Evolutionary conservation across 169 alveolate genomes (phyloP).

Genomic region (Plasmodium cynomolgi): DNA sequence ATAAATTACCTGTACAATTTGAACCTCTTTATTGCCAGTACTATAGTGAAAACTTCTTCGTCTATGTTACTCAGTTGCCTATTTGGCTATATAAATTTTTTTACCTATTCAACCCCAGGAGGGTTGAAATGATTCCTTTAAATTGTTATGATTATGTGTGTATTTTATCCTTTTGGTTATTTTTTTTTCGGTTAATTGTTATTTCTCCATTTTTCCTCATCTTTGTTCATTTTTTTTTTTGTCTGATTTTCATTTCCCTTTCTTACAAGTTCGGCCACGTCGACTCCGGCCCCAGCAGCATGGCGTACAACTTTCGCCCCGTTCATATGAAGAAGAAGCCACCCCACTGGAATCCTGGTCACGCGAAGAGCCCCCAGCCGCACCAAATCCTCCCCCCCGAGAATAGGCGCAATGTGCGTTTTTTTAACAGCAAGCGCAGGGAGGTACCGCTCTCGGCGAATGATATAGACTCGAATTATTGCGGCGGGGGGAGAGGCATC

Average conservation of each 20-base stretch:
- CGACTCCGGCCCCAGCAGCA: neutral
- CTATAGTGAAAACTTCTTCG: slow-evolving; percentile 54
- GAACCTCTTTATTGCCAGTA: slow-evolving; percentile 80
- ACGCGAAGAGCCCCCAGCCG: neutral
- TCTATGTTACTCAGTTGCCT: slow-evolving; percentile 32
- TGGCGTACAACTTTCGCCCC: slow-evolving; percentile 36
- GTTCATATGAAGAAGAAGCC: neutral
- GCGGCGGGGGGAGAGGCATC: neutral
- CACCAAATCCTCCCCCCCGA: neutral
- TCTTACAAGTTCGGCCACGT: slow-evolving; percentile 55
- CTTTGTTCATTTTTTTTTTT: slow-evolving; percentile 56
- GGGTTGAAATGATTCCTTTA: slow-evolving; percentile 28
- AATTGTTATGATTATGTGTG: slow-evolving; percentile 52
- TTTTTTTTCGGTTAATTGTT: slow-evolving; percentile 48
- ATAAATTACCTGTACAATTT: slow-evolving; percentile 79
- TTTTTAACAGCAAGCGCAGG: slow-evolving; percentile 14
- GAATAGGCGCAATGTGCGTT: slow-evolving; percentile 25
- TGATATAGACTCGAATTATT: slow-evolving; percentile 50
- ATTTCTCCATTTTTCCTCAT: slow-evolving; percentile 41
- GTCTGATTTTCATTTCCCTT: slow-evolving; percentile 57
- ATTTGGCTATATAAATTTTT: slow-evolving; percentile 69
- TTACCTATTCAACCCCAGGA: slow-evolving; percentile 28
- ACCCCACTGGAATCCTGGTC: neutral
- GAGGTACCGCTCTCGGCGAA: neutral
- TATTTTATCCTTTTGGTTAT: slow-evolving; percentile 58